Evolutionary conservation across 805 yeast genomes (phyloP), one percentile per base, ranked within the genome.

Genomic region (Nakazawaea anatomiae): DNA sequence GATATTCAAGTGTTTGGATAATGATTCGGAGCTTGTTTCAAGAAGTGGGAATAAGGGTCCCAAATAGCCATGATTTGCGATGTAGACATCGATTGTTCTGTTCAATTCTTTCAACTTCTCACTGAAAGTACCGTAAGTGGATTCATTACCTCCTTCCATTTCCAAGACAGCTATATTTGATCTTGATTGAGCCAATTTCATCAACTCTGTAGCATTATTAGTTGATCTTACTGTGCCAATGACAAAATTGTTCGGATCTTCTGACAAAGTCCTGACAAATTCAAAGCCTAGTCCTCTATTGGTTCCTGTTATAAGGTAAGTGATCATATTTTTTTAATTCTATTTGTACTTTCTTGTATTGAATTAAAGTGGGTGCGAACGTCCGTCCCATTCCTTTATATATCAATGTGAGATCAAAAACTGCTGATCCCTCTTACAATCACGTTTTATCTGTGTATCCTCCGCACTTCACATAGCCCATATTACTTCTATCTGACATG

Each of bases 221-320:
- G 42, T 35, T n/a, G 43, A 32, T 28, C 61, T 43, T 25, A 54
- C 54, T 9, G 62, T 58, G 2, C 55, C 58, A 35, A 55, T 43
- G 9, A 59, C 56, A 4, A 31, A 12, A 42, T 50, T 56, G 12
- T 47, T 42, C 25, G 54, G 35, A 25, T 54, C 48, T 9, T 45
- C 39, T n/a, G 61, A 52, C n/a, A 57, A 48, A 14, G 50, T 48
- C 36, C 58, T 54, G n/a, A 54, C 59, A 5, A 60, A 31, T 11
- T 41, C 51, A 12, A 52, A 54, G 3, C 66, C 66, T 48, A 63
- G 55, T 9, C 64, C 67, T 46, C 58, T 54, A 50, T 58, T 60
- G 29, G 60, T 58, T 30, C 67, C 65, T 10, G 64, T 53, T 38
- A 60, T 42, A 8, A 60, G 53, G 52, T 60, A 60, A 18, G 48